Percentiles rank a stretch among this genome's conserved stretches.
phyloP scores from a whole-genome alignment of 768 basidiomycete genomes.

The Phylloporus sp. region DNA sequence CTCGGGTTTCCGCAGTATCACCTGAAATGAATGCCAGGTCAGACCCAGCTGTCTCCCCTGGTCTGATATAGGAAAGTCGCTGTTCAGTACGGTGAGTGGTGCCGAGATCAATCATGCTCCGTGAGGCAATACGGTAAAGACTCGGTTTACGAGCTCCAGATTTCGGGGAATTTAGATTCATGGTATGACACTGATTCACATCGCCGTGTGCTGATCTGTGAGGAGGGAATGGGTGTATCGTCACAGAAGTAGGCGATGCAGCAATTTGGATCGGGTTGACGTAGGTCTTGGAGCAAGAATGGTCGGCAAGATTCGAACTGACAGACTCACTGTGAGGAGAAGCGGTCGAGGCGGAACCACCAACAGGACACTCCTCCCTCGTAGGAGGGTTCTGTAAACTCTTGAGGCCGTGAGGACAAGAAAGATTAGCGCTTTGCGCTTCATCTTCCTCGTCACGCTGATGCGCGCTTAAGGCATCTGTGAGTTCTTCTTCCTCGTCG shows the following conservation, averaged over 20 bases:
- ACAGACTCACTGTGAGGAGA: background rate
- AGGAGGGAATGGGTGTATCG: conserved; percentile 17
- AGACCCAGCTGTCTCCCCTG: conserved; percentile 12
- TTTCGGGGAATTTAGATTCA: conserved; percentile 4
- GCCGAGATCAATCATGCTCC: conserved; percentile 59
- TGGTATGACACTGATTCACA: background rate
- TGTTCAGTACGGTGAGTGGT: conserved; percentile 30
- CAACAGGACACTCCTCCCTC: background rate
- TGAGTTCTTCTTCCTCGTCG: conserved; percentile 32
- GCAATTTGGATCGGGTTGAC: conserved; percentile 2
- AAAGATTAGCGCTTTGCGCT: conserved; percentile 21
- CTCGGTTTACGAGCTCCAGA: conserved; percentile 33
- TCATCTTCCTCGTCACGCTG: conserved; percentile 38
- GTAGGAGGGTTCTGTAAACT: conserved; percentile 11
- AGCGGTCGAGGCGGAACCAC: conserved; percentile 3
- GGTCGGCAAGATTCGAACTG: conserved; percentile 1
- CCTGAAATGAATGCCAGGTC: conserved; percentile 12
- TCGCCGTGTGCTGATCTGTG: conserved; percentile 8
- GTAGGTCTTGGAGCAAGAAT: conserved; percentile 6
- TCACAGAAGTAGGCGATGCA: conserved; percentile 8
- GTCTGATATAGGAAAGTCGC: conserved; percentile 14
- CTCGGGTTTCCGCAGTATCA: conserved; percentile 6
- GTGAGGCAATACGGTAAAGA: conserved; percentile 58
- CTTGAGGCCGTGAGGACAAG: conserved; percentile 3
- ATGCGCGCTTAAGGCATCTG: conserved; percentile 34